Evolutionary conservation across 345 rosid species (phyloP), one percentile per base, ranked within the genome.

Genomic region (Lenwebbia sp.): DNA sequence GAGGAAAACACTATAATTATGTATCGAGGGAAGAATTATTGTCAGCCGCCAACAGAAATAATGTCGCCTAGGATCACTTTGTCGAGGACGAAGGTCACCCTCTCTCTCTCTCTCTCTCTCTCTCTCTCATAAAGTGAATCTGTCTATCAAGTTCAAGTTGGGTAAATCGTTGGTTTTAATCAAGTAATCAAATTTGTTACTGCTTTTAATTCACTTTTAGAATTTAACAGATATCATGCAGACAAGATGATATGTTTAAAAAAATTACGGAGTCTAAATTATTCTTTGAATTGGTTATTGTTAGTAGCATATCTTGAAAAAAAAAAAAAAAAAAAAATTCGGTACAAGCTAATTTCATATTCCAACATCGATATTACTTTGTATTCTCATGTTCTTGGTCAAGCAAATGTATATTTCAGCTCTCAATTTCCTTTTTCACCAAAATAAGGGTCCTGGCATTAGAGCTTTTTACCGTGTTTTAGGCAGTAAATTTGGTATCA

Each of bases 21-120:
- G 99, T 96, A 97, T 83, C 91, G 98, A 90, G 99, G 99, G 86
- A 95, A 97, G 93, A 97, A 97, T 86, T 96, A 97, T 89, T 89
- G 91, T 23, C 99, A 96, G 82, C 98, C 99, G 25, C 99, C 99
- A 15, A 95, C 98, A 23, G 99, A 97, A 86, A 97, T 96, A 54
- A 95, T 96, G 99, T 96, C 96, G 6, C 99, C 99, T 0, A 90
- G 98, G 91, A 91, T 92, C 91, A 95, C 99, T 83, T 95, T 97
- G 62, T 90, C 96, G 0, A 92, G 98, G 89, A 96, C 93, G 90
- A 97, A 97, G 96, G 99, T 95, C 9, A 28, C 82, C 50, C 57
- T 23, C 41, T 25, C 57, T 84, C 44, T 83, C 41, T 30, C 56
- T 87, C 56, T 55, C 52, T 86, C 70, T 26, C 47, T 40, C 41